Evolutionary conservation across 2,329 filamentous ascomycete species (phyloP), one percentile per base, ranked within the genome.

Genomic region (Leptographium flavum): DNA sequence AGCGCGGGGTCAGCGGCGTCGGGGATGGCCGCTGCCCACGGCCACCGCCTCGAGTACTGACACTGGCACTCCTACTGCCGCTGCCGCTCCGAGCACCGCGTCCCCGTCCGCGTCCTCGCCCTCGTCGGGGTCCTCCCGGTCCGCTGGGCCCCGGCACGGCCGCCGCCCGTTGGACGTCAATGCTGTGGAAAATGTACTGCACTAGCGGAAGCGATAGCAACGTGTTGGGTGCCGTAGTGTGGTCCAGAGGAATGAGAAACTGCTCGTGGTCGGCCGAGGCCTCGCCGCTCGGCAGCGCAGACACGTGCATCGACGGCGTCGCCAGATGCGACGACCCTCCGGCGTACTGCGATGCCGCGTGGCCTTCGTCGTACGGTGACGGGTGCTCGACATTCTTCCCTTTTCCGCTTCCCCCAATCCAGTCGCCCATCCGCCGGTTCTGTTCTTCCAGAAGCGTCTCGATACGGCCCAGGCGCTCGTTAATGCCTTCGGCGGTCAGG

Each of bases 401-500:
- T n/a, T n/a, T n/a, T n/a, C n/a, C n/a, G n/a, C n/a, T n/a, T n/a
- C n/a, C n/a, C n/a, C n/a, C n/a, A n/a, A n/a, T n/a, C n/a, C 52
- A 27, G 19, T 54, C 48, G 42, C 46, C 47, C 36, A 56, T 47
- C 28, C 47, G 49, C 35, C 52, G 51, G 42, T 47, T 46, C 45
- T 56, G 56, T 17, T 56, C 53, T 37, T 56, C 50, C 37, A 58
- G 49, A 11, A 58, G 49, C 2, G 57, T 54, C 47, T 65, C 62
- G 53, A 65, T 65, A 36, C 61, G 55, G 36, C 55, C 56, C 25
- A 65, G 58, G 44, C 62, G 57, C 45, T 64, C 63, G 38, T 56
- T 56, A 22, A 65, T 55, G 17, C 56, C 58, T 42, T 57, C 56
- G 25, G 28, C 39, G 5, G 60, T 57, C 35, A 38, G 30, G 0